Percentiles rank a stretch among this genome's conserved stretches.
phyloP scores from a whole-genome alignment of 352 stramenopile genomes.

The Globisporangium rhizosaccharum region DNA sequence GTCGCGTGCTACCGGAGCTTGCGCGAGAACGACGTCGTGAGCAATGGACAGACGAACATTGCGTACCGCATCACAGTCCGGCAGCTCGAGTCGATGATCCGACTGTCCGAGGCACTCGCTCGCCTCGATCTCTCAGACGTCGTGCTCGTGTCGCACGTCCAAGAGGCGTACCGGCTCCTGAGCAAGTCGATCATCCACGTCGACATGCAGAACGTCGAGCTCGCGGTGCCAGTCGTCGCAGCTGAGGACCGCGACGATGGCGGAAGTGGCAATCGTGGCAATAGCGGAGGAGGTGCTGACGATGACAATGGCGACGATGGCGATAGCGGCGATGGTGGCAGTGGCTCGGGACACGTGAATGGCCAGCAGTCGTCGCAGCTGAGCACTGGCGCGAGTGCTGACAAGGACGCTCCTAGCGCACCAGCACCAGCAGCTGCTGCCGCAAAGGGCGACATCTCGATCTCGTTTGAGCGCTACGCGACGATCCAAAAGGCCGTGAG shows the following conservation, averaged over 20 bases:
- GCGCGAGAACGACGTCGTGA: constrained; percentile 93
- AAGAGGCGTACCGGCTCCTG: constrained; percentile 96
- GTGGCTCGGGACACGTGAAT: not conserved
- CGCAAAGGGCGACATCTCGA: constrained; percentile 26
- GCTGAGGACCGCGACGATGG: constrained; percentile 50
- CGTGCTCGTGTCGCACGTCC: constrained; percentile 90
- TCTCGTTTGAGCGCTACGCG: constrained; percentile 81
- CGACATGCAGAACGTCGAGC: constrained; percentile 95
- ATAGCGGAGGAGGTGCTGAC: constrained; percentile 2
- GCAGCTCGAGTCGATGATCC: constrained; percentile 98
- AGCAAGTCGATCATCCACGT: constrained; percentile 99
- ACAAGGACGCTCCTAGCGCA: too few species aligned
- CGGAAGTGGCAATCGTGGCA: constrained; percentile 27
- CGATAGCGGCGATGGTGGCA: not conserved
- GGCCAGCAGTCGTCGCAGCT: too few species aligned
- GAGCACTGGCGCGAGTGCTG: too few species aligned
- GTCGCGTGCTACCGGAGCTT: constrained; percentile 97
- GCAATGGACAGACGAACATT: constrained; percentile 91
- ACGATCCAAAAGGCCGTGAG: constrained; percentile 75
- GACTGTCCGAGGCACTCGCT: constrained; percentile 95
- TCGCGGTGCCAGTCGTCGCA: constrained; percentile 64
- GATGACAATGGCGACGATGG: constrained; percentile 4
- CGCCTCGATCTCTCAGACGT: constrained; percentile 92
- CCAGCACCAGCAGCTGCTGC: constrained; percentile 1
- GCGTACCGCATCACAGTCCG: constrained; percentile 98